Evolutionary conservation across 331 rosid species (phyloP), one percentile per base, ranked within the genome.

Genomic region (Malus hybrid): DNA sequence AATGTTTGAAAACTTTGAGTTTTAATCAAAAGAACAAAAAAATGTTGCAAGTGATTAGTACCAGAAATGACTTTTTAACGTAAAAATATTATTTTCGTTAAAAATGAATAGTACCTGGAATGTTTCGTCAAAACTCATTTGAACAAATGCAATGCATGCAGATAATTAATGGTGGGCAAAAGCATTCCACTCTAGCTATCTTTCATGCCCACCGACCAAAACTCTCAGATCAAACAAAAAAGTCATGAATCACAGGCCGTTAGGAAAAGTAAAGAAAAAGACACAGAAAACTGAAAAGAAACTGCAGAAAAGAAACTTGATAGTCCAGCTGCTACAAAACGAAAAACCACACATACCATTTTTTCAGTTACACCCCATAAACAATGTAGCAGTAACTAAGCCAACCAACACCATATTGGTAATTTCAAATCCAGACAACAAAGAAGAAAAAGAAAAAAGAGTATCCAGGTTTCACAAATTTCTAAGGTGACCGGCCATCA

Each of bases 211-310:
- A 20, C 64, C 64, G 7, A 16, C 66, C 24, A 48, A 27, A 59
- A 16, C 11, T 28, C 6, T 69, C 24, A 6, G 19, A 67, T 29
- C 63, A 55, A 55, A 52, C 1, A 52, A 52, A 52, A 52, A 18
- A 2, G 56, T 71, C 28, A 70, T 28, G 80, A 55, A 70, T 10
- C 77, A 42, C 28, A 80, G 78, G 75, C 69, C 39, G 78, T 76
- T 71, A 32, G 7, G 77, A 64, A 75, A 71, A 56, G 80, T 16
- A 56, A 71, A 46, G 55, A 81, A 61, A 69, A 67, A 6, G 69
- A 72, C 79, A 64, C 59, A 10, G 12, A 56, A 63, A 39, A 16
- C 19, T 24, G 33, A 60, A 73, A 39, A 24, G 29, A 66, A 34
- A 12, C 33, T 1, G 33, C 54, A n/a, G 32, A 12, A 57, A 57